Conservation (phyloP, 2,329 filamentous ascomycete genomes). For the Sporothrix brasiliensis region DNA sequence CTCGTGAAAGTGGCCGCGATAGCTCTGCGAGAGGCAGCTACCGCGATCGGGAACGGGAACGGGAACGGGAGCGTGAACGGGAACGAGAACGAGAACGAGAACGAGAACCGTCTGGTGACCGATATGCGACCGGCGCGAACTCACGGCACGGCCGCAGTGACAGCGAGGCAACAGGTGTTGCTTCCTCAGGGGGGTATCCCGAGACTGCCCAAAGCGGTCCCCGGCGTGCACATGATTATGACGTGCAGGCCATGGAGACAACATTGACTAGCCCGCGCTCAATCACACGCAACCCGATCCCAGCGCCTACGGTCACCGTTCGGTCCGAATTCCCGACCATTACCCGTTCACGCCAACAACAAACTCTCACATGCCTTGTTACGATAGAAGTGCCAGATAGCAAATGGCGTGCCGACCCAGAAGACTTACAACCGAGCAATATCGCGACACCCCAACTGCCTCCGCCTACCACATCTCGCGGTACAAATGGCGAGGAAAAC, state of each 20-base stretch:
- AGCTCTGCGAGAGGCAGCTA: constrained; percentile 45
- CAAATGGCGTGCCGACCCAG: constrained; percentile 84
- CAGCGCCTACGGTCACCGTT: constrained; percentile 86
- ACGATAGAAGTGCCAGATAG: constrained; percentile 92
- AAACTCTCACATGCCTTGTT: constrained; percentile 89
- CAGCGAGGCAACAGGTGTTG: constrained; percentile 72
- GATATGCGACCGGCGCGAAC: constrained; percentile 44
- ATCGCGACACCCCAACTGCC: constrained; percentile 46
- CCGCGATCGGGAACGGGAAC: constrained; percentile 38
- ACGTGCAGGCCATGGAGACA: constrained; percentile 94
- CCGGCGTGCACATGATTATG: constrained; percentile 84
- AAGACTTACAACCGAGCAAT: constrained; percentile 68
- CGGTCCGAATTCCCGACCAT: constrained; percentile 96
- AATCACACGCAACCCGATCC: constrained; percentile 81
- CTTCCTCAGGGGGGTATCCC: constrained; percentile 78
- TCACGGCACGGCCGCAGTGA: constrained; percentile 72
- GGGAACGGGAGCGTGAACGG: constrained; percentile 41
- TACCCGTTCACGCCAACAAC: constrained; percentile 87
- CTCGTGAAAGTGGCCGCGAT: constrained; percentile 42
- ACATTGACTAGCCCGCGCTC: constrained; percentile 73
- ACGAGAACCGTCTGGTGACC: constrained; percentile 51
- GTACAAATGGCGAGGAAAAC: constrained; percentile 54
- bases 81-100: background rate
- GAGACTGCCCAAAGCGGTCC: constrained; percentile 71
- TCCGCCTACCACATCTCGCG: constrained; percentile 36